These are phyloP conservation scores for Cutaneotrichosporon cutaneum DNA, from an alignment of 1,284 basidiomycete species.

Conservation along the genomic window DNA sequence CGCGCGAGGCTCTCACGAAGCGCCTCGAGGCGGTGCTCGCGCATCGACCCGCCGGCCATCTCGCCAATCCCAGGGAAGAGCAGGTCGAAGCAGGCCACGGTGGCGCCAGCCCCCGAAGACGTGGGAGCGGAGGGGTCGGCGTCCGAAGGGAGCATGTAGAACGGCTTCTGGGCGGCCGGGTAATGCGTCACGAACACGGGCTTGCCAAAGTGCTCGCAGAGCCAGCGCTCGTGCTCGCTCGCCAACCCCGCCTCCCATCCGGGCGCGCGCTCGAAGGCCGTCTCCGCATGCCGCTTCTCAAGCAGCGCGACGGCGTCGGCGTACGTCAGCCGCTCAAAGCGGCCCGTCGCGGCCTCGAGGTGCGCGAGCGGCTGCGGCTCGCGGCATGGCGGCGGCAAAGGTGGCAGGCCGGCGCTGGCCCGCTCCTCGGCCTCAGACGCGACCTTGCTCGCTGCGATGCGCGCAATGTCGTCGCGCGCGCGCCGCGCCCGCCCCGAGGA, in stretches of 20 bases:
- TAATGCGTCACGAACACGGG: constrained; percentile 94
- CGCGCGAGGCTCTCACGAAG: constrained; percentile 60
- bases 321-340: constrained; percentile 69
- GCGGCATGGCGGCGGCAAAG: neutral
- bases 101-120: constrained; percentile 52
- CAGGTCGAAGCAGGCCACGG: constrained; percentile 91
- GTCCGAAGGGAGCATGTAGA: constrained; percentile 76
- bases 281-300: constrained; percentile 49
- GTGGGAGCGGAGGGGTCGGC: constrained; percentile 1
- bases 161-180: constrained; percentile 78
- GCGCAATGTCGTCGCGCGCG: constrained; percentile 32
- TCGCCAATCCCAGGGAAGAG: constrained; percentile 86
- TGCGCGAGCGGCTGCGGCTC: constrained; percentile 25
- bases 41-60: constrained; percentile 83
- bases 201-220: constrained; percentile 62
- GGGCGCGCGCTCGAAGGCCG: constrained; percentile 61
- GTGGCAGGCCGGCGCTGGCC: neutral
- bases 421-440: constrained; percentile 3
- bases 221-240: constrained; percentile 89
- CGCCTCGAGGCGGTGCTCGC: constrained; percentile 73
- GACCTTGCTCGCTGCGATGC: constrained; percentile 4
- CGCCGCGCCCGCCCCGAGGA: constrained; percentile 22
- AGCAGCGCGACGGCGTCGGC: constrained; percentile 70
- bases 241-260: constrained; percentile 70
- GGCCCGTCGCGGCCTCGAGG: constrained; percentile 29